A percentile compares a stretch with the other conserved stretches of the same genome.
Evolutionary conservation across 225 moss, liverwort and hornwort genomes (phyloP).

Genomic region (Bryoerythrophyllum caledonicum): DNA sequence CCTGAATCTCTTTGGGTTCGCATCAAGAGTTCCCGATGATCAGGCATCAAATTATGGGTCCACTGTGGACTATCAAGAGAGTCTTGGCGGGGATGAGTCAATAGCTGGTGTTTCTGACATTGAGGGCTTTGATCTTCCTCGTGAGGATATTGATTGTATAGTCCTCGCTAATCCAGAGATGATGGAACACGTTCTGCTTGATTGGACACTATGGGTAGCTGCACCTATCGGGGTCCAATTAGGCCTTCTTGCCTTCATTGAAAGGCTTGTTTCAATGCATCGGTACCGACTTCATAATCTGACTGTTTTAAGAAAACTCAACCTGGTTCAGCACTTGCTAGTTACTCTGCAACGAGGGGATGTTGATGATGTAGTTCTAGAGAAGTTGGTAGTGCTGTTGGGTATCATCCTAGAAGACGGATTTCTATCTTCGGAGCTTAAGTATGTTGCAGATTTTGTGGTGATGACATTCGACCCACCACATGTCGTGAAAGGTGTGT

Average conservation of each 20-base stretch:
- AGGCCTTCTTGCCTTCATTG: slow-evolving; percentile 67
- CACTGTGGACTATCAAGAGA: slow-evolving; percentile 33
- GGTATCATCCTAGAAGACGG: slow-evolving; percentile 85
- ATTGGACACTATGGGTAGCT: slow-evolving; percentile 85
- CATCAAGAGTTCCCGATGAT: slow-evolving; percentile 37
- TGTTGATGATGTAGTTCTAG: slow-evolving; percentile 62
- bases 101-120: slow-evolving; percentile 30
- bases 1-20: slow-evolving; percentile 40
- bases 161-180: slow-evolving; percentile 81
- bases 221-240: slow-evolving; percentile 70
- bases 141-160: slow-evolving; percentile 42
- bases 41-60: slow-evolving; percentile 42
- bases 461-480: slow-evolving; percentile 92
- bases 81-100: slow-evolving; percentile 28
- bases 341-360: slow-evolving; percentile 79
- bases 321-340: slow-evolving; percentile 76
- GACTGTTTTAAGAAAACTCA: slow-evolving; percentile 69
- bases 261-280: slow-evolving; percentile 82
- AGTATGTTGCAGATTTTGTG: slow-evolving; percentile 87
- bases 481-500: slow-evolving; percentile 55
- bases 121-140: slow-evolving; percentile 31
- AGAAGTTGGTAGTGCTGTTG: slow-evolving; percentile 74
- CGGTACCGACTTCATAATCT: slow-evolving; percentile 76
- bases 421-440: slow-evolving; percentile 71
- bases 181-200: slow-evolving; percentile 88